A percentile compares a stretch with the other conserved stretches of the same genome.
Conservation (phyloP, 2,329 filamentous ascomycete genomes). For the Cercospora sp. region DNA sequence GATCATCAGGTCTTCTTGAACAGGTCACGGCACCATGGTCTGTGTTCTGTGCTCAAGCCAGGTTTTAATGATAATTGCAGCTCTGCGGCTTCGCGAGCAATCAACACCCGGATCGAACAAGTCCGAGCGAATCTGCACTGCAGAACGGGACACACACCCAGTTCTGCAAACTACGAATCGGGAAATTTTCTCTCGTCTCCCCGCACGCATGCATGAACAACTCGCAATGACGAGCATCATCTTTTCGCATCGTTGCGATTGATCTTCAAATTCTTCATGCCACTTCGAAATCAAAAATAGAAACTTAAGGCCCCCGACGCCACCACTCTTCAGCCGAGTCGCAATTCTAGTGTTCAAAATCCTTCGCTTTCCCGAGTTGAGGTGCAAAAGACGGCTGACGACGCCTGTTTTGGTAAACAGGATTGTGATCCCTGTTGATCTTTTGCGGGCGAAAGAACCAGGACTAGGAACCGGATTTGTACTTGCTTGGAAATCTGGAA, state of each 20-base stretch:
- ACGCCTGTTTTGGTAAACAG: neutral
- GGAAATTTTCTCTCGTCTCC: neutral
- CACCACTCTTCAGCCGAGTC: neutral
- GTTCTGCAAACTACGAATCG: neutral
- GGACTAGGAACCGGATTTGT: neutral
- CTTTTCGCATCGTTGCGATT: neutral
- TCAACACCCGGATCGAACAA: neutral
- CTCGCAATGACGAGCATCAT: neutral
- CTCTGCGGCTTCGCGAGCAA: neutral
- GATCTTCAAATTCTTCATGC: neutral
- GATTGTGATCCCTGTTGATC: conserved; percentile 1
- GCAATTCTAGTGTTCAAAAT: neutral
- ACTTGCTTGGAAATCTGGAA: neutral
- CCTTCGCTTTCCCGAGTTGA: neutral
- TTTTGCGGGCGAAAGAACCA: neutral
- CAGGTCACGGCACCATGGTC: neutral
- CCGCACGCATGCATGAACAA: neutral
- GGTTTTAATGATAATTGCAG: neutral
- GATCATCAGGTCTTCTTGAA: neutral
- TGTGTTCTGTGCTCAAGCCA: neutral
- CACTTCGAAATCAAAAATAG: neutral
- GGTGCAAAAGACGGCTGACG: neutral
- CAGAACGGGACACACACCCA: neutral
- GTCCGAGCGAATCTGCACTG: conserved; percentile 6
- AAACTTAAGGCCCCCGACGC: neutral